Evolutionary conservation across 2,329 filamentous ascomycete genomes (phyloP).

Genomic region (Clonostachys sp.): DNA sequence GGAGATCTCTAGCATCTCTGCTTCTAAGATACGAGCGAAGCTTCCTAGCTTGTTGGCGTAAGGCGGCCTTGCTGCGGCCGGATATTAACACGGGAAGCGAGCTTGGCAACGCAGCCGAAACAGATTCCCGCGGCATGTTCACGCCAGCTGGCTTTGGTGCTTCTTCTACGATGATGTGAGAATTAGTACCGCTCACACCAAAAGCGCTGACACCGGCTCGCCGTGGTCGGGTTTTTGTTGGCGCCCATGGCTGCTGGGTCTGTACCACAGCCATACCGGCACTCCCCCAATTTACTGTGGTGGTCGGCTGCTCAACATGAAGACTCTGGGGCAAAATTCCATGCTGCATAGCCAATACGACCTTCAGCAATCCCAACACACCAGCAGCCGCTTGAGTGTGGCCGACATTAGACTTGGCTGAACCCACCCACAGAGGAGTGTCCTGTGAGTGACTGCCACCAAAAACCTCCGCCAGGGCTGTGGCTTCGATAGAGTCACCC

Average conservation of each 20-base stretch:
- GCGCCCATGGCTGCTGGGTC: constrained; percentile 3
- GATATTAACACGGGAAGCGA: constrained; percentile 1
- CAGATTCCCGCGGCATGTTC: constrained; percentile 19
- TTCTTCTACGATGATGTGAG: constrained; percentile 27
- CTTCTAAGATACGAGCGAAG: constrained; percentile 18
- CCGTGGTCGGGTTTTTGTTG: background rate
- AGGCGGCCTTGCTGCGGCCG: constrained; percentile 7
- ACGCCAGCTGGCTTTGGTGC: constrained; percentile 16
- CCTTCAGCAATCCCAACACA: constrained; percentile 17
- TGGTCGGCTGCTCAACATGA: constrained; percentile 3
- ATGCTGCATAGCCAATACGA: constrained; percentile 16
- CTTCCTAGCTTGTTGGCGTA: constrained; percentile 6
- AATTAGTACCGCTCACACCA: constrained; percentile 35
- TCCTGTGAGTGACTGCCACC: constrained; percentile 13
- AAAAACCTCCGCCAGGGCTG: constrained; percentile 30
- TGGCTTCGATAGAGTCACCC: constrained; percentile 16
- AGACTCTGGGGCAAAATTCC: constrained; percentile 19
- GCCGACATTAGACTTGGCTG: constrained; percentile 7
- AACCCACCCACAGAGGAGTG: constrained; percentile 7
- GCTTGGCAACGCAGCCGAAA: constrained; percentile 2
- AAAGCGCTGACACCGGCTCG: constrained; percentile 23
- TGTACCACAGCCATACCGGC: constrained; percentile 5
- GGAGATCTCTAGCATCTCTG: constrained; percentile 11
- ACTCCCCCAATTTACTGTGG: constrained; percentile 5
- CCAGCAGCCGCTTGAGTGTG: constrained; percentile 18